Evolutionary conservation across 2,329 filamentous ascomycete genomes (phyloP), one percentile per base, ranked within the genome.

Genomic region (Gliomastix tumulicola): DNA sequence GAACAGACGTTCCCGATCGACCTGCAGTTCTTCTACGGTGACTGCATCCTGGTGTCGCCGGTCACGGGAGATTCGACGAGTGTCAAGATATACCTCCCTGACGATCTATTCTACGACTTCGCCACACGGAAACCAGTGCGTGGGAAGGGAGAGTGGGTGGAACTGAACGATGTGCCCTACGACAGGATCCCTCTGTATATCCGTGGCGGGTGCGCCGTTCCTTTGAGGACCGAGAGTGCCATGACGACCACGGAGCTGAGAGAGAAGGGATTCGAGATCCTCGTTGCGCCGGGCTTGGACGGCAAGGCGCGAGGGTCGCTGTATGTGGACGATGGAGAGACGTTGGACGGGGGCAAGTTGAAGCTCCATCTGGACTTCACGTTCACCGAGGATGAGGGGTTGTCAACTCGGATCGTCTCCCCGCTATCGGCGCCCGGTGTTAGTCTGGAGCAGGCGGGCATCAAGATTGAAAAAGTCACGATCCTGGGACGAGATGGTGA

Each of bases 271-370:
- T 88, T 89, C 56, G 69, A 79, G 50, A 60, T 90, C 39, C 50
- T 88, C 21, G 69, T 90, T 30, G 79, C 83, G 0, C 69, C 82
- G 0, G 76, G 68, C 3, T 49, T 54, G 2, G 66, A 84, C 40
- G 82, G 81, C 6, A 75, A 60, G 10, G 85, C 85, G 0, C 55
- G 49, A 2, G 85, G 85, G 0, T 62, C 63, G 21, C 62, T 90
- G 40, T 89, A 88, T 52, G 61, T 89, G 8, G 85, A 90, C 46
- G 85, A 90, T 43, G 85, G 85, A 9, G 75, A 78, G 42, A 78
- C 70, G 19, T 49, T 87, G 31, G 62, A 71, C 18, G 35, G 41
- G 82, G 84, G 57, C 44, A 59, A 6, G 54, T 48, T 5, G 16
- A 74, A 67, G 8, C 75, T 69, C 4, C 59, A 73, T 34, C 66